Evolutionary conservation across 2,329 filamentous ascomycete species (phyloP).

Genomic region (Aureobasidium melanogenum): DNA sequence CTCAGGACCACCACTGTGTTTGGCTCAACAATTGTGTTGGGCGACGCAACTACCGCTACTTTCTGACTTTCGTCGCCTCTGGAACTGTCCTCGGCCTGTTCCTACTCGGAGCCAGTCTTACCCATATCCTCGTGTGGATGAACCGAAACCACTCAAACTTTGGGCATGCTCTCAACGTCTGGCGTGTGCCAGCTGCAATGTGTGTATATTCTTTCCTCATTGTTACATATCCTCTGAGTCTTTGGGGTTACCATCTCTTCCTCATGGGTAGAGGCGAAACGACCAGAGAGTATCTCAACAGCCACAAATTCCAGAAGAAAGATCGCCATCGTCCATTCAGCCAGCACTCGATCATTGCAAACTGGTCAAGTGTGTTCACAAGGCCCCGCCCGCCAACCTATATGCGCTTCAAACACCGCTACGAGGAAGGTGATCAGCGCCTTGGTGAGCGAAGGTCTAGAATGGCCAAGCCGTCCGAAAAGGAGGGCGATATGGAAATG

Average conservation of each 20-base stretch:
- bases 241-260: constrained; percentile 86
- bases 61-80: constrained; percentile 81
- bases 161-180: constrained; percentile 56
- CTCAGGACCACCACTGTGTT: constrained; percentile 94
- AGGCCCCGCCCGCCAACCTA: constrained; percentile 83
- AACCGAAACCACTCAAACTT: constrained; percentile 58
- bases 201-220: constrained; percentile 71
- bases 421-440: constrained; percentile 75
- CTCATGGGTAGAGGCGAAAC: constrained; percentile 87
- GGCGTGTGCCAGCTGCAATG: constrained; percentile 67
- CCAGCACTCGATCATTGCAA: constrained; percentile 64
- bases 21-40: constrained; percentile 99
- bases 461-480: constrained; percentile 40
- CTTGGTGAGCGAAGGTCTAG: constrained; percentile 51
- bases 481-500: constrained; percentile 61
- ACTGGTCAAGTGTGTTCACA: constrained; percentile 72
- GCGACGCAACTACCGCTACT: constrained; percentile 94
- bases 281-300: constrained; percentile 91
- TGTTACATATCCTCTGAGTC: constrained; percentile 69
- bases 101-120: constrained; percentile 67
- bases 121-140: constrained; percentile 69
- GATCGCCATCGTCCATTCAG: constrained; percentile 88
- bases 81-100: constrained; percentile 69
- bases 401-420: constrained; percentile 71
- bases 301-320: constrained; percentile 85